Evolutionary conservation across 371 early-diverging fungal genomes (phyloP), one percentile per base, ranked within the genome.

Genomic region (Actinomucor elegans): DNA sequence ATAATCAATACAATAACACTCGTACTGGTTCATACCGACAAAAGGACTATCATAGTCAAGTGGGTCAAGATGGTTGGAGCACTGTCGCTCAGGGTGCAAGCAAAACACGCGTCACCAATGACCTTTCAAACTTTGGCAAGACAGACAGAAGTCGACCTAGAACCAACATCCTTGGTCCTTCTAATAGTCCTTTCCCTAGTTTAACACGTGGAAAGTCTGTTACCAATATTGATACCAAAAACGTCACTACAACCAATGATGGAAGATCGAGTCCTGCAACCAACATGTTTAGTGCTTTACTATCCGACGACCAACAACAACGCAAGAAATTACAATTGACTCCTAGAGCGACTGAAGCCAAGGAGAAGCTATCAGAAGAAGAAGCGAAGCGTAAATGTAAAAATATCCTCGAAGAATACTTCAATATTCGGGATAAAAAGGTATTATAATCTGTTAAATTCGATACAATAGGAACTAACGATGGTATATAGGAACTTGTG

Each of bases 81-180:
- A 85, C 85, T 11, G 88, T 85, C 9, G 83, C 77, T 17, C 41
- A 48, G 12, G 71, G 80, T 40, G 69, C 71, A 9, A 68, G 78
- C 27, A 71, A 68, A 52, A 64, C 69, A 48, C 54, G 38, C 53
- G 49, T 46, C 61, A 72, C 64, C 4, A 89, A 83, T 15, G 94
- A 94, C 52, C 69, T 93, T 33, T 75, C 87, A 27, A 78, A 80
- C 46, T 93, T 94, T 69, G 95, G 95, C 33, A 85, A 92, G 58
- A 64, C 89, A 0, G 73, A 81, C 41, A 81, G 88, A 51, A 78
- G 86, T 62, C 84, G 86, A 69, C 55, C 72, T 11, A 69, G 71
- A 23, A 67, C 64, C 18, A 67, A 75, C 37, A 76, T 77, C 29
- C 75, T 86, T 36, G 86, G 85, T 33, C 87, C 87, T 28, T 67